Evolutionary conservation across 2,329 filamentous ascomycete species (phyloP).

Genomic region (Penicillium corylophilum): DNA sequence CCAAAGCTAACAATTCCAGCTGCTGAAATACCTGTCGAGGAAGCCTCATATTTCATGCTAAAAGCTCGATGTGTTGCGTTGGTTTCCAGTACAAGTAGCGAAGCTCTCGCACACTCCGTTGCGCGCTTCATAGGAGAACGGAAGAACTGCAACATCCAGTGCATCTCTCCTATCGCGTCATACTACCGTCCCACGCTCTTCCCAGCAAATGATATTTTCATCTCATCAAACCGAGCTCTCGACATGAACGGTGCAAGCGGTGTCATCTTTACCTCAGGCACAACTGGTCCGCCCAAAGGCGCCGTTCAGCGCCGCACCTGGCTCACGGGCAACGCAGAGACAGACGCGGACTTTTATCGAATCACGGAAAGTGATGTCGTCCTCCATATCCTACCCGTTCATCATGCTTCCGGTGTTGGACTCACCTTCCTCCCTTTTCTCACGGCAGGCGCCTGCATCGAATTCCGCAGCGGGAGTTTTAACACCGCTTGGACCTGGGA

Average conservation of each 20-base stretch:
- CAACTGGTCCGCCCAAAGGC: conserved; percentile 38
- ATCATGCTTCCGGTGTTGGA: conserved; percentile 47
- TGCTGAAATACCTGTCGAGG: conserved; percentile 29
- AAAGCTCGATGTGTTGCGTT: conserved; percentile 21
- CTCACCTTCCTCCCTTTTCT: conserved; percentile 48
- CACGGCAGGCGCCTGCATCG: conserved; percentile 45
- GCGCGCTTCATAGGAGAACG: conserved; percentile 16
- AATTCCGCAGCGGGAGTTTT: conserved; percentile 46
- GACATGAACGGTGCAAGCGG: conserved; percentile 34
- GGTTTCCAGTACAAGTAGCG: conserved; percentile 10
- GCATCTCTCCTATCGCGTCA: conserved; percentile 26
- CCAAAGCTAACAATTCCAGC: conserved; percentile 12
- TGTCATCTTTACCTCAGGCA: conserved; percentile 41
- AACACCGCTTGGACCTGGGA: conserved; percentile 46
- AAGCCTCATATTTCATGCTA: conserved; percentile 33
- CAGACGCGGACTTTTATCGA: conserved; percentile 38
- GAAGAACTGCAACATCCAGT: conserved; percentile 14
- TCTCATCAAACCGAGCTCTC: conserved; percentile 30
- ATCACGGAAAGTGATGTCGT: conserved; percentile 34
- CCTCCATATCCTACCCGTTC: conserved; percentile 48
- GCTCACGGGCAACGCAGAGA: conserved; percentile 23
- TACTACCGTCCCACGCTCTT: conserved; percentile 16
- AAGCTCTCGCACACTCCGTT: conserved; percentile 14
- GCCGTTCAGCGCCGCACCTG: conserved; percentile 42
- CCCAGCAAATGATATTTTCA: conserved; percentile 17